These are phyloP conservation scores for Calonectria pteridis DNA, from an alignment of 2,329 filamentous ascomycete species.

Conservation along the genomic window DNA sequence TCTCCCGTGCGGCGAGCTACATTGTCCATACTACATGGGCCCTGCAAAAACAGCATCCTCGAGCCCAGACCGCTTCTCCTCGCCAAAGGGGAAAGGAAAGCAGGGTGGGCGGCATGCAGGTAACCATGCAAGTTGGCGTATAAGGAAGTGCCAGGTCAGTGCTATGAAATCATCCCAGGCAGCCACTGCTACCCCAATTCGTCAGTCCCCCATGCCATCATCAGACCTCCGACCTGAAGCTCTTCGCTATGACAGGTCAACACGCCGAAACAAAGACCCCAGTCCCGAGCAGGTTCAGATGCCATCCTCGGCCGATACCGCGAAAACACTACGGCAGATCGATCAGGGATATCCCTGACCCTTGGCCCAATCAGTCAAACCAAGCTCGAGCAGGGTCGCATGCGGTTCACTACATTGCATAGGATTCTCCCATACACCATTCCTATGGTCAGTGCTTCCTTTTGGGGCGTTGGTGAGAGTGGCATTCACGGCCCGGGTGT, in stretches of 20 bases:
- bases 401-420: neutral
- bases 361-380: neutral
- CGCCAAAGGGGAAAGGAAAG: neutral
- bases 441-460: neutral
- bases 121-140: neutral
- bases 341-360: neutral
- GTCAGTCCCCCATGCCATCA: neutral
- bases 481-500: neutral
- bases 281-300: neutral
- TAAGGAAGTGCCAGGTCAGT: conserved; percentile 5
- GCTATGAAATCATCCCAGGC: neutral
- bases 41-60: neutral
- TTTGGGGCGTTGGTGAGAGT: neutral
- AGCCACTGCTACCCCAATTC: neutral
- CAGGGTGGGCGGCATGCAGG: neutral
- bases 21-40: neutral
- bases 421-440: neutral
- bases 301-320: neutral
- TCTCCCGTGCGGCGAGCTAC: neutral
- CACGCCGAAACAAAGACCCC: neutral
- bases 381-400: neutral
- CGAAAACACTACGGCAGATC: neutral
- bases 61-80: conserved; percentile 2
- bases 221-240: neutral
- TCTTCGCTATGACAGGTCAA: neutral